Conservation (phyloP, 225 moss, liverwort and hornwort genomes). For the Takakia lepidozioides region DNA sequence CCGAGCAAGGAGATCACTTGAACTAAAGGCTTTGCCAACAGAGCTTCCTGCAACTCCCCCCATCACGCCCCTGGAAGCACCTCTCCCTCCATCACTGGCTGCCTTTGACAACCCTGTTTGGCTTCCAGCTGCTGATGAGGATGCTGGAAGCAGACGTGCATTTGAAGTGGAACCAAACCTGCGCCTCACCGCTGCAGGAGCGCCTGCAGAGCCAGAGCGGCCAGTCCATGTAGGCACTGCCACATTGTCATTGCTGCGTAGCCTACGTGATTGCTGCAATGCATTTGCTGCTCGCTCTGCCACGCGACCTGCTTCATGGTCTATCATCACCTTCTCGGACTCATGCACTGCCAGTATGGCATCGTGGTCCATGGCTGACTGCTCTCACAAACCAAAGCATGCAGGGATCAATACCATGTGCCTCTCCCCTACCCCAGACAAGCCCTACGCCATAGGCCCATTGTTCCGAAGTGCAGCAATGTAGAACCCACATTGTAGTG, state of each 20-base stretch:
- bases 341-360: conserved; percentile 80
- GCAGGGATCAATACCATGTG: neutral
- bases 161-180: conserved; percentile 80
- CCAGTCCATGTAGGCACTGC: conserved; percentile 97
- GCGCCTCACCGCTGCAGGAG: conserved; percentile 50
- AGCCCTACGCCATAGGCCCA: neutral
- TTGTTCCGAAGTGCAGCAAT: neutral
- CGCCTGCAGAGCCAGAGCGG: conserved; percentile 80
- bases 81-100: conserved; percentile 12
- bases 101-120: conserved; percentile 6
- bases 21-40: conserved; percentile 64
- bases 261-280: conserved; percentile 69
- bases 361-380: conserved; percentile 99
- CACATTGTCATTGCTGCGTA: conserved; percentile 58
- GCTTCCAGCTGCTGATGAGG: conserved; percentile 18
- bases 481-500: no score
- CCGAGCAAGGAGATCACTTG: conserved; percentile 64
- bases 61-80: conserved; percentile 10
- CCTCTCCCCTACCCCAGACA: neutral
- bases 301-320: conserved; percentile 73
- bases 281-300: conserved; percentile 83
- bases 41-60: conserved; percentile 53
- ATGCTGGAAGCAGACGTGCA: conserved; percentile 30
- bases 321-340: conserved; percentile 65
- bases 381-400: conserved; percentile 14